phyloP scores from a whole-genome alignment of 345 rosid species.

The Citrus trifoliata region DNA sequence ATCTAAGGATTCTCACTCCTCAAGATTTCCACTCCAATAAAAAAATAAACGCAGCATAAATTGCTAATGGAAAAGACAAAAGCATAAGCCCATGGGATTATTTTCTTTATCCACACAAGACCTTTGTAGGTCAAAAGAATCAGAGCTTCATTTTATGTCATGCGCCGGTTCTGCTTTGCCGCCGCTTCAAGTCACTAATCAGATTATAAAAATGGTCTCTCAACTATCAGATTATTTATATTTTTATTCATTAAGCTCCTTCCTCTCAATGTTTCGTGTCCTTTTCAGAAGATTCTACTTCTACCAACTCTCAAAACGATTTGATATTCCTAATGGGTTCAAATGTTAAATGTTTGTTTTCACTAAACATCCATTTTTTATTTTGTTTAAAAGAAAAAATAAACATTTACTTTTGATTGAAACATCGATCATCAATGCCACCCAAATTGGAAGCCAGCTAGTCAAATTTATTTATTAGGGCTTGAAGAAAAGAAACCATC shows the following conservation, averaged over 20 bases:
- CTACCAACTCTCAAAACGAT: neutral
- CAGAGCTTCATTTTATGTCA: neutral
- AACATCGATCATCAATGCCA: neutral
- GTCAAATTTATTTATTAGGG: neutral
- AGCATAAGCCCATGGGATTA: neutral
- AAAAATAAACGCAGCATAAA: too few relatives aligned
- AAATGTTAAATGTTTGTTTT: neutral
- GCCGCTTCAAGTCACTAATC: neutral
- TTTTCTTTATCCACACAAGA: neutral
- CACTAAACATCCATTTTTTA: neutral
- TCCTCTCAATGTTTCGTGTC: too few relatives aligned
- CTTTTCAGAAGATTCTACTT: neutral
- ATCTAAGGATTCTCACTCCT: too few relatives aligned
- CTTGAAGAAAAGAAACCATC: neutral
- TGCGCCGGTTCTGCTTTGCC: constrained; percentile 28
- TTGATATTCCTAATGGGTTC: neutral
- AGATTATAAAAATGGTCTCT: neutral
- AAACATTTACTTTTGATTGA: neutral
- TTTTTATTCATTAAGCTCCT: neutral
- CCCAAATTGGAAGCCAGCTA: constrained; percentile 21
- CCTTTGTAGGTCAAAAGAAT: neutral
- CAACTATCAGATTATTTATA: too few relatives aligned
- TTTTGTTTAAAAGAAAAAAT: too few relatives aligned
- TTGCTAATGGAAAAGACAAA: neutral
- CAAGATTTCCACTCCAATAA: too few relatives aligned